Percentiles rank a stretch among this genome's conserved stretches.
Conservation (phyloP, 139 green algal genomes). For the Micractinium sp. region DNA sequence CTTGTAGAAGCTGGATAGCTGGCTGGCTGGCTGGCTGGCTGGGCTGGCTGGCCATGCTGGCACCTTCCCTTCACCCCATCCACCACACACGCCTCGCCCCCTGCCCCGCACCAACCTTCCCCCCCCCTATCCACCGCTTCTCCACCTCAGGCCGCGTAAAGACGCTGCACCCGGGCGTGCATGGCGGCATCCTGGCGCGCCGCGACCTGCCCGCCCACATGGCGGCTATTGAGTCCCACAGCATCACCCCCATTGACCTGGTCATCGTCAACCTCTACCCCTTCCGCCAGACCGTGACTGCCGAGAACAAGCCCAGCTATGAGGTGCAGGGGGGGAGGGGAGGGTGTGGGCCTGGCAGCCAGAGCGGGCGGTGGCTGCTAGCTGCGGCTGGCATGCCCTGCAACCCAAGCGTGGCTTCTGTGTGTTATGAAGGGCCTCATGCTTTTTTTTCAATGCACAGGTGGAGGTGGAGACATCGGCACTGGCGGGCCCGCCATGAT, state of each 20-base stretch:
- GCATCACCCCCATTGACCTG: constrained; percentile 94
- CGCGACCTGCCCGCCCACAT: constrained; percentile 86
- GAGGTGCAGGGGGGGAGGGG: constrained; percentile 45
- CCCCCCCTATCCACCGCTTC: too few species aligned
- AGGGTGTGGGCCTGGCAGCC: background rate
- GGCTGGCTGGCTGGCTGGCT: too few species aligned
- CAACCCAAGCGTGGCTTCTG: too few species aligned
- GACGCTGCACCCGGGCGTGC: constrained; percentile 97
- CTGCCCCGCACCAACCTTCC: background rate
- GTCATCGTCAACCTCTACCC: constrained; percentile 99
- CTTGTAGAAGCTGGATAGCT: too few species aligned
- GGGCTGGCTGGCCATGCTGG: too few species aligned
- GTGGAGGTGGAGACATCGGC: background rate
- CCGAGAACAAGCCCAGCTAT: constrained; percentile 70
- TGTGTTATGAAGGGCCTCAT: too few species aligned
- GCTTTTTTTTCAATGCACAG: background rate
- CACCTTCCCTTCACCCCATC: too few species aligned
- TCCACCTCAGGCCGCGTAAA: constrained; percentile 90
- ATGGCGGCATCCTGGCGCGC: constrained; percentile 96
- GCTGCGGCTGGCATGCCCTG: too few species aligned
- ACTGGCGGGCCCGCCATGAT: background rate
- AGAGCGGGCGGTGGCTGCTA: background rate
- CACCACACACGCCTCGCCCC: background rate
- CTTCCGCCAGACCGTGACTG: constrained; percentile 93
- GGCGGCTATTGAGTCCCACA: constrained; percentile 79